These are phyloP conservation scores for Fusarium acutatum DNA, from an alignment of 2,329 filamentous ascomycete genomes.

Conservation along the genomic window DNA sequence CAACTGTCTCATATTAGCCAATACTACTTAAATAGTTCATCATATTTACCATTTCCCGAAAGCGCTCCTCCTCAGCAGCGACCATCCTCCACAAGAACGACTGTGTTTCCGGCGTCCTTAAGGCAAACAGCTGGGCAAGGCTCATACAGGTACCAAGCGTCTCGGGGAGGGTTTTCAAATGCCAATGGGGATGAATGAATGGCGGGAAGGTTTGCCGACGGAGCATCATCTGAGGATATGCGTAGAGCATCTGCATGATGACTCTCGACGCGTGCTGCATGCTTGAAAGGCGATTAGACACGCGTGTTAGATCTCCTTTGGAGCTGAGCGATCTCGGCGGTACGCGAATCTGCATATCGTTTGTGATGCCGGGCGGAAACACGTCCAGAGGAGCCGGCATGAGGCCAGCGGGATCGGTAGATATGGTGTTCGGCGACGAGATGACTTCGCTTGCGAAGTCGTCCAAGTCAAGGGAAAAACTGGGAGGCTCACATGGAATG, in stretches of 20 bases:
- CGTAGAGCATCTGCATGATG: conserved; percentile 37
- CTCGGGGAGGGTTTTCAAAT: conserved; percentile 27
- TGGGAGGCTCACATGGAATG: rapidly evolving
- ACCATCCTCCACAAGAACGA: conserved; percentile 43
- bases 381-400: rapidly evolving
- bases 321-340: background rate
- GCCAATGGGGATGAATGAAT: conserved; percentile 44
- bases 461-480: rapidly evolving
- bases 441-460: background rate
- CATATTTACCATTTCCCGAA: conserved; percentile 33
- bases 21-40: no score
- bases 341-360: background rate
- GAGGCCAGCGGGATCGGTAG: background rate
- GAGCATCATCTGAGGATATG: conserved; percentile 46
- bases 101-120: conserved; percentile 32
- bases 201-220: conserved; percentile 44
- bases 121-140: conserved; percentile 38
- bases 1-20: no score
- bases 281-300: conserved; percentile 8
- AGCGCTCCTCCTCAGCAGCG: conserved; percentile 31
- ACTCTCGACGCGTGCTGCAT: conserved; percentile 30
- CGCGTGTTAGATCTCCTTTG: conserved; percentile 17
- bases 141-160: conserved; percentile 39
- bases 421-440: background rate
- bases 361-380: background rate